Evolutionary conservation across 148 eudicot species (phyloP).

Genomic region (Euryodendron excelsum): DNA sequence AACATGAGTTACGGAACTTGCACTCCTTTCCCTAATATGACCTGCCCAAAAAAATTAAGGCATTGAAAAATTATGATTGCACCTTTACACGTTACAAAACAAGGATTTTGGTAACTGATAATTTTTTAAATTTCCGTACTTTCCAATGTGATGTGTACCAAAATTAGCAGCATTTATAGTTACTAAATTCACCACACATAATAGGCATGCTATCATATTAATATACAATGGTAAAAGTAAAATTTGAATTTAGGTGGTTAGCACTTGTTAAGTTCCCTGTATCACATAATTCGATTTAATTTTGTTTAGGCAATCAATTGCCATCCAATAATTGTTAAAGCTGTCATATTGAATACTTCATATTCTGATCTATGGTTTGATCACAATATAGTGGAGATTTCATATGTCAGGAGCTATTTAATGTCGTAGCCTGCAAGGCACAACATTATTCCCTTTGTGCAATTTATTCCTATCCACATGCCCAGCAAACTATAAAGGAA

Average conservation of each 20-base stretch:
- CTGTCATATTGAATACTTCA: not conserved
- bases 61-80: not conserved
- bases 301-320: conserved; percentile 4
- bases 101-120: not conserved
- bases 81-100: too few relatives aligned
- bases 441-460: conserved; percentile 27
- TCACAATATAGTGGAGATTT: not conserved
- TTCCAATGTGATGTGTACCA: not conserved
- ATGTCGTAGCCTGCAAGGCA: conserved; percentile 21
- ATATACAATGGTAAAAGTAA: not conserved
- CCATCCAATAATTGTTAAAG: conserved; percentile 22
- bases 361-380: not conserved
- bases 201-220: too few relatives aligned
- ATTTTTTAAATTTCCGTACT: not conserved
- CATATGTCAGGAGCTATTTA: conserved; percentile 14
- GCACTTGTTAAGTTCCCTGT: not conserved
- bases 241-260: not conserved
- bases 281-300: not conserved
- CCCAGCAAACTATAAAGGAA: conserved; percentile 50
- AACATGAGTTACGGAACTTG: not conserved
- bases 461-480: conserved; percentile 62
- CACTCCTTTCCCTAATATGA: not conserved
- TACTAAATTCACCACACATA: too few relatives aligned
- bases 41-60: not conserved
- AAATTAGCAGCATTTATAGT: not conserved